Evolutionary conservation across 495 filamentous ascomycete species (phyloP).

Genomic region (Pyrenula massariospora): DNA sequence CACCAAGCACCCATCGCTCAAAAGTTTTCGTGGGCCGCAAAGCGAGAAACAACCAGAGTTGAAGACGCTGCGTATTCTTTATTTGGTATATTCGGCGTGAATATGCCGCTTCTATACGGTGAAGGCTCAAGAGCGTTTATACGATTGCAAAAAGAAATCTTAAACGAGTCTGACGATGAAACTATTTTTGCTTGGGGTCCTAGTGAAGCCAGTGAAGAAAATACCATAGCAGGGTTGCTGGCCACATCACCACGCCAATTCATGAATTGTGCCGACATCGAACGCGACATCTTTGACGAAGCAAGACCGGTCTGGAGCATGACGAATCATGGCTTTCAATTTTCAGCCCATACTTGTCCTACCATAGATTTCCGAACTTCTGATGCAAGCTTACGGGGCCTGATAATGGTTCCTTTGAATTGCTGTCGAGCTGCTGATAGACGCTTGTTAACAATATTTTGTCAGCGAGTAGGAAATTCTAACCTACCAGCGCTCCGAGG

Average conservation of each 20-base stretch:
- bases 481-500: neutral
- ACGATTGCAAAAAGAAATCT: conserved; percentile 16
- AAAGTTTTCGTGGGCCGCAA: conserved; percentile 18
- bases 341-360: neutral
- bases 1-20: conserved; percentile 5
- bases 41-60: conserved; percentile 9
- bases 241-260: neutral
- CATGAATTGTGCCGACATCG: neutral
- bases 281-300: neutral
- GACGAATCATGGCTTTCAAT: neutral
- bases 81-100: conserved; percentile 18
- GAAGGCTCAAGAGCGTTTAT: conserved; percentile 19
- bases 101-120: conserved; percentile 20
- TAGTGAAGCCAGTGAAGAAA: neutral
- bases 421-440: neutral
- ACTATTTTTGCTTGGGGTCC: conserved; percentile 8
- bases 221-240: neutral
- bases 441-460: neutral
- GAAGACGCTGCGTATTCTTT: conserved; percentile 22
- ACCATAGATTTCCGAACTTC: neutral
- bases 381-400: neutral
- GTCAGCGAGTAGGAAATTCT: neutral
- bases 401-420: neutral
- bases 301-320: neutral
- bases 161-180: conserved; percentile 6